phyloP scores from a whole-genome alignment of 306 rosid species.

The Coriaria nepalensis region DNA sequence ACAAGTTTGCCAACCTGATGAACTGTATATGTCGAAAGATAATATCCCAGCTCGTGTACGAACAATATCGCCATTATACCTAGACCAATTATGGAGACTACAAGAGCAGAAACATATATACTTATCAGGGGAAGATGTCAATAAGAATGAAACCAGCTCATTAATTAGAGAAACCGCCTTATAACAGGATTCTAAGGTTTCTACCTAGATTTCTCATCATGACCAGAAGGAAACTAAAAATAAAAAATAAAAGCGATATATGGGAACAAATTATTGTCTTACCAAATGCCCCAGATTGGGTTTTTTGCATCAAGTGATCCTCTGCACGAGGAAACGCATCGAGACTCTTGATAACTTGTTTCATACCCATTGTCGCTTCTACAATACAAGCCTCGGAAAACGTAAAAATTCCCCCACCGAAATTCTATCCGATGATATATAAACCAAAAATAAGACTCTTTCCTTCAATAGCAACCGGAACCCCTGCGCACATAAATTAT shows the following conservation, averaged over 20 bases:
- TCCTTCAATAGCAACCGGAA: too few relatives aligned
- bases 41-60: conserved; percentile 81
- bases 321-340: conserved; percentile 99
- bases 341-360: conserved; percentile 53
- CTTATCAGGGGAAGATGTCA: background rate
- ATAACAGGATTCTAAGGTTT: too few relatives aligned
- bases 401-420: background rate
- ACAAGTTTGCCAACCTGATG: conserved; percentile 47
- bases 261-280: conserved; percentile 1
- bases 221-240: background rate
- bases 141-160: too few relatives aligned
- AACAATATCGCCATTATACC: conserved; percentile 70
- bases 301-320: conserved; percentile 81
- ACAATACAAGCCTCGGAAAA: background rate
- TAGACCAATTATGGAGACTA: conserved; percentile 69
- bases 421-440: background rate
- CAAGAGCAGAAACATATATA: conserved; percentile 10
- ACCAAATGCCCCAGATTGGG: conserved; percentile 97
- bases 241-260: too few relatives aligned
- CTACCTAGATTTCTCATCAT: too few relatives aligned
- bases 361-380: conserved; percentile 49
- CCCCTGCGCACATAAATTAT: too few relatives aligned
- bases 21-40: conserved; percentile 65
- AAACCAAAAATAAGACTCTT: too few relatives aligned
- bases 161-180: too few relatives aligned